A percentile compares a stretch with the other conserved stretches of the same genome.
Conservation (phyloP, 176 grass and related monocot species). For the Metroxylon sagu region DNA sequence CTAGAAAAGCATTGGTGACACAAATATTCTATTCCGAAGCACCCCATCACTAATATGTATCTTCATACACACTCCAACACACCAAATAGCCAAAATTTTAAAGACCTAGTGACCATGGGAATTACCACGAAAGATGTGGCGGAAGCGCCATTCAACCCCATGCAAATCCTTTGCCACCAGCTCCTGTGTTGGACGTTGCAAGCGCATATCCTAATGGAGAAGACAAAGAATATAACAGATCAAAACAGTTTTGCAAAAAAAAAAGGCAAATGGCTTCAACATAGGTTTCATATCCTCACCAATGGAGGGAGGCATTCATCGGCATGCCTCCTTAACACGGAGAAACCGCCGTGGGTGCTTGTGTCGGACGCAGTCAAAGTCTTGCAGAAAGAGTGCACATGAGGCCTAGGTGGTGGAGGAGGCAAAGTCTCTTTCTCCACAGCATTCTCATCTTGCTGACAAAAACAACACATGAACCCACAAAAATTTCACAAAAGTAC, state of each 20-base stretch:
- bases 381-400: slow-evolving; percentile 81
- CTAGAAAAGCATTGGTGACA: no score
- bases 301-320: slow-evolving; percentile 88
- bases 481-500: slow-evolving; percentile 2
- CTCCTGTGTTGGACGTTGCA: slow-evolving; percentile 74
- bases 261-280: neutral
- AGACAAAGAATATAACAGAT: slow-evolving; percentile 13
- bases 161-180: slow-evolving; percentile 84
- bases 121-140: slow-evolving; percentile 94
- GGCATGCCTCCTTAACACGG: slow-evolving; percentile 75
- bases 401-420: slow-evolving; percentile 19
- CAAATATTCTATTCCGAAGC: no score
- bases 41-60: no score
- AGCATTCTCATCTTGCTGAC: slow-evolving; percentile 37
- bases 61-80: no score
- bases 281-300: slow-evolving; percentile 17
- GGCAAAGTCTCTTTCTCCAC: slow-evolving; percentile 30
- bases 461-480: neutral
- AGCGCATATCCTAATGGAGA: slow-evolving; percentile 61
- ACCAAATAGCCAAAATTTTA: no score
- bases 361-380: slow-evolving; percentile 84
- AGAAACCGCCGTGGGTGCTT: slow-evolving; percentile 92
- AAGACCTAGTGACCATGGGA: neutral
- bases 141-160: slow-evolving; percentile 82
- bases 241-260: neutral